Conservation (phyloP, 2,329 filamentous ascomycete genomes). For the Amesomyces nigricolor region DNA sequence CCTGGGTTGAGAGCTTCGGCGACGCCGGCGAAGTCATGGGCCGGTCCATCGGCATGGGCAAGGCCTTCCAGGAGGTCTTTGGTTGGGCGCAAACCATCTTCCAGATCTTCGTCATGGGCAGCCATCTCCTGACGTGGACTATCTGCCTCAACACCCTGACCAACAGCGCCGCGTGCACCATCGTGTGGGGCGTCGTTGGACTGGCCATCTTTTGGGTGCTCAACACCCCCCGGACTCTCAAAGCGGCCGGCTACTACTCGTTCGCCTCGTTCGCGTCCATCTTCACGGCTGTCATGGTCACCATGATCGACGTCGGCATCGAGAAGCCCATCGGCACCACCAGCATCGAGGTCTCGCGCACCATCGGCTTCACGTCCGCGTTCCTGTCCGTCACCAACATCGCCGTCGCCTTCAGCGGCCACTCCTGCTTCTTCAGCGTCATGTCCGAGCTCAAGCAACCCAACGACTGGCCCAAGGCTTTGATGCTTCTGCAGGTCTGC, state of each 20-base stretch:
- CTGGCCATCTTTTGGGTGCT: conserved; percentile 52
- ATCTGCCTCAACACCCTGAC: conserved; percentile 63
- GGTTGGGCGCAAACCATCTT: conserved; percentile 56
- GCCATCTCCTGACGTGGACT: conserved; percentile 62
- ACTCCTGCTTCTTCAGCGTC: conserved; percentile 17
- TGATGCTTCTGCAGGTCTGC: conserved; percentile 48
- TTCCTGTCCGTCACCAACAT: conserved; percentile 18
- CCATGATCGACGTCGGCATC: conserved; percentile 57
- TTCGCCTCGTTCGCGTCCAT: conserved; percentile 54
- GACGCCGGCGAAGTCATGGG: conserved; percentile 58
- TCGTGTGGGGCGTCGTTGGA: conserved; percentile 58
- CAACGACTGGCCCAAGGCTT: conserved; percentile 34
- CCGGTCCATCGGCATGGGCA: conserved; percentile 41
- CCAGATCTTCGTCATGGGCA: conserved; percentile 62
- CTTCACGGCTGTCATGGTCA: conserved; percentile 55
- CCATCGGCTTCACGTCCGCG: conserved; percentile 41
- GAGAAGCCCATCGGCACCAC: conserved; percentile 34
- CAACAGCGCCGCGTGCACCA: conserved; percentile 54
- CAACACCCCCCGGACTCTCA: conserved; percentile 57
- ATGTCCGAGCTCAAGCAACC: conserved; percentile 58
- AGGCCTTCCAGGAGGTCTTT: conserved; percentile 52
- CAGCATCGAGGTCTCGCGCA: conserved; percentile 30
- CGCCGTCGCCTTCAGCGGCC: conserved; percentile 17
- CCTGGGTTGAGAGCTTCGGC: conserved; percentile 60
- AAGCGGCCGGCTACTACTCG: conserved; percentile 57